These are phyloP conservation scores for Ophioceras dolichostomum DNA, from an alignment of 2,329 filamentous ascomycete species.

Conservation along the genomic window DNA sequence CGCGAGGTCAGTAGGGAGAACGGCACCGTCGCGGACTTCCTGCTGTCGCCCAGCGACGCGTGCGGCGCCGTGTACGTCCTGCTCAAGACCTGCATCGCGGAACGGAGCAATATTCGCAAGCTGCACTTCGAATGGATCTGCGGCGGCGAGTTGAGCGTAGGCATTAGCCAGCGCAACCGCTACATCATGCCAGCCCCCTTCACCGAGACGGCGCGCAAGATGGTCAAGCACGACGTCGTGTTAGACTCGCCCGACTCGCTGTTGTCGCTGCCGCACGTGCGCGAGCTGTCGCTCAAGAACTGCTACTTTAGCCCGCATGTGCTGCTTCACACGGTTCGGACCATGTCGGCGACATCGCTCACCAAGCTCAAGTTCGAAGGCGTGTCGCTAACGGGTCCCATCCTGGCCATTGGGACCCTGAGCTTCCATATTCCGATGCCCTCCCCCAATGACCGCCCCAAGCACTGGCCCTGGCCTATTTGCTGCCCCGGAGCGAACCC, in stretches of 20 bases:
- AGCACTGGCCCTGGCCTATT: slow-evolving; percentile 10
- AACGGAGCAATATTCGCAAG: slow-evolving; percentile 35
- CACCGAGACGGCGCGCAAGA: slow-evolving; percentile 18
- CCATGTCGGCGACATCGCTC: slow-evolving; percentile 30
- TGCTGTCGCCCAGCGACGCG: neutral
- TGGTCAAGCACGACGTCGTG: slow-evolving; percentile 17
- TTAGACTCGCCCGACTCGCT: slow-evolving; percentile 11
- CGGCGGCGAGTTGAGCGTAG: slow-evolving; percentile 54
- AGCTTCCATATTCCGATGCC: neutral
- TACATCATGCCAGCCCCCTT: slow-evolving; percentile 52
- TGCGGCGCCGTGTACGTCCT: slow-evolving; percentile 34
- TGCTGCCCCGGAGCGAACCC: slow-evolving; percentile 7
- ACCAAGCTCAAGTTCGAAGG: slow-evolving; percentile 47
- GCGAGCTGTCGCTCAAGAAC: slow-evolving; percentile 51
- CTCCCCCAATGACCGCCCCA: neutral
- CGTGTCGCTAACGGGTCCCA: slow-evolving; percentile 47
- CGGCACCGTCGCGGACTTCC: slow-evolving; percentile 32
- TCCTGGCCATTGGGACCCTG: no score
- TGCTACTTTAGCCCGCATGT: slow-evolving; percentile 54
- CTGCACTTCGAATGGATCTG: slow-evolving; percentile 55
- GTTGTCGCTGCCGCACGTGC: slow-evolving; percentile 36
- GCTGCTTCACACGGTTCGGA: slow-evolving; percentile 36
- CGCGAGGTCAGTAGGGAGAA: slow-evolving; percentile 41
- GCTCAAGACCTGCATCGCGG: slow-evolving; percentile 35
- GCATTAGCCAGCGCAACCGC: slow-evolving; percentile 47